phyloP scores from a whole-genome alignment of 1,139 yeast genomes.

The Scheffersomyces titani region DNA sequence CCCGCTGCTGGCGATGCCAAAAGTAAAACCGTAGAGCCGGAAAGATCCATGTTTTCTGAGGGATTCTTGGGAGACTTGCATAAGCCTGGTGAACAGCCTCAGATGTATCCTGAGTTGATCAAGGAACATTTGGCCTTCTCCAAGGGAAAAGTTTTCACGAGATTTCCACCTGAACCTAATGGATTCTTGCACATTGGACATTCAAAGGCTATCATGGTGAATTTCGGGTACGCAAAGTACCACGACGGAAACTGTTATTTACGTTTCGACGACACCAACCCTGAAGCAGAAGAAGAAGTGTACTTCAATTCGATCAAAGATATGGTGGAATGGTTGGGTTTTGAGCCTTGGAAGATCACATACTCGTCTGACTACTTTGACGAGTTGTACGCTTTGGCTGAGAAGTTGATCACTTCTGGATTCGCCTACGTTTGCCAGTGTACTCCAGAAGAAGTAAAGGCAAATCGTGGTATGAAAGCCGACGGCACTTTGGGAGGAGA shows the following conservation, averaged over 20 bases:
- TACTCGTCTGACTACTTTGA: conserved; percentile 97
- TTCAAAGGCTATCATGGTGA: conserved; percentile 95
- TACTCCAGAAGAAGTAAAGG: conserved; percentile 87
- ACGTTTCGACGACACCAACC: conserved; percentile 96
- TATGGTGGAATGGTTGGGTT: conserved; percentile 92
- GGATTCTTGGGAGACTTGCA: conserved; percentile 96
- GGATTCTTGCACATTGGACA: conserved; percentile 98
- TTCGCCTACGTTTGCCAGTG: conserved; percentile 93
- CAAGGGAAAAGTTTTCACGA: conserved; percentile 80
- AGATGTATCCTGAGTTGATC: conserved; percentile 82
- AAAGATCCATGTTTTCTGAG: conserved; percentile 87
- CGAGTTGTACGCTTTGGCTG: conserved; percentile 83
- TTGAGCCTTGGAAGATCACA: conserved; percentile 88
- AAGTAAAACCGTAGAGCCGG: conserved; percentile 21
- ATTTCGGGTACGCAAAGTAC: conserved; percentile 89
- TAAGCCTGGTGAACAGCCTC: conserved; percentile 94
- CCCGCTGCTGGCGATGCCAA: conserved; percentile 24
- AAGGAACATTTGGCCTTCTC: conserved; percentile 76
- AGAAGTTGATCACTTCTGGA: conserved; percentile 65
- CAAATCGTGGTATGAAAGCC: conserved; percentile 83
- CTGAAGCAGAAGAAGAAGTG: conserved; percentile 96
- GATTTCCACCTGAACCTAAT: conserved; percentile 99
- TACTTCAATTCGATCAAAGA: conserved; percentile 82
- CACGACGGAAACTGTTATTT: conserved; percentile 85
- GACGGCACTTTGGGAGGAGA: conserved; percentile 95